phyloP scores from a whole-genome alignment of 2,329 filamentous ascomycete species.

The Aspergillus candidus region DNA sequence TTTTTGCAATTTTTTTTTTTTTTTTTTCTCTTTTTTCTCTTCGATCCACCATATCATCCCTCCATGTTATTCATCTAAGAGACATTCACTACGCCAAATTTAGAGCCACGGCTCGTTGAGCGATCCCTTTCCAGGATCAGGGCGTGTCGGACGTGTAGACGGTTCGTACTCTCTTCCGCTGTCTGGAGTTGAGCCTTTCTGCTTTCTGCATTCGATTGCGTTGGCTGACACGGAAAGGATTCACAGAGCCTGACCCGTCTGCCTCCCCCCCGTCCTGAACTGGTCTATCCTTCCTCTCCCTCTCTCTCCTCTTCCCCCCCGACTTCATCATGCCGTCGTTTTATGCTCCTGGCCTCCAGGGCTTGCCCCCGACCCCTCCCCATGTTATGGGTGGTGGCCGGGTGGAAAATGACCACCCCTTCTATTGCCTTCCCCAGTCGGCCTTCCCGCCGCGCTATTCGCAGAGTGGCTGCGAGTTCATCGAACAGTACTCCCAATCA shows the following conservation, averaged over 20 bases:
- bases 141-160: slow-evolving; percentile 38
- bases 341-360: slow-evolving; percentile 35
- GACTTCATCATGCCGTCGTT: slow-evolving; percentile 38
- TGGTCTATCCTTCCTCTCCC: slow-evolving; percentile 16
- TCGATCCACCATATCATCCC: slow-evolving; percentile 18
- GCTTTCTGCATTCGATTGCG: slow-evolving; percentile 1
- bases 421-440: slow-evolving; percentile 34
- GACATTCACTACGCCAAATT: slow-evolving; percentile 22
- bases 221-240: slow-evolving; percentile 17
- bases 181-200: slow-evolving; percentile 1
- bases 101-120: slow-evolving; percentile 38
- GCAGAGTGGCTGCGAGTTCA: slow-evolving; percentile 41
- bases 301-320: slow-evolving; percentile 6
- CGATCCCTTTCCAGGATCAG: slow-evolving; percentile 37
- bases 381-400: slow-evolving; percentile 33
- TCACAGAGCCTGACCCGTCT: slow-evolving; percentile 27
- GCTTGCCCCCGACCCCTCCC: slow-evolving; percentile 40
- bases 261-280: slow-evolving; percentile 26
- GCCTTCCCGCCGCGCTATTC: slow-evolving; percentile 39
- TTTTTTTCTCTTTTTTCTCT: slow-evolving; percentile 5
- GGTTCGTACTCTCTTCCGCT: slow-evolving; percentile 27
- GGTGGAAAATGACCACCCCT: slow-evolving; percentile 34
- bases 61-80: slow-evolving; percentile 39
- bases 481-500: slow-evolving; percentile 43
- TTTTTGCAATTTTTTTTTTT: slow-evolving; percentile 7